A percentile compares a stretch with the other conserved stretches of the same genome.
Evolutionary conservation across 345 rosid species (phyloP).

Genomic region (Hypericum androsaemum): DNA sequence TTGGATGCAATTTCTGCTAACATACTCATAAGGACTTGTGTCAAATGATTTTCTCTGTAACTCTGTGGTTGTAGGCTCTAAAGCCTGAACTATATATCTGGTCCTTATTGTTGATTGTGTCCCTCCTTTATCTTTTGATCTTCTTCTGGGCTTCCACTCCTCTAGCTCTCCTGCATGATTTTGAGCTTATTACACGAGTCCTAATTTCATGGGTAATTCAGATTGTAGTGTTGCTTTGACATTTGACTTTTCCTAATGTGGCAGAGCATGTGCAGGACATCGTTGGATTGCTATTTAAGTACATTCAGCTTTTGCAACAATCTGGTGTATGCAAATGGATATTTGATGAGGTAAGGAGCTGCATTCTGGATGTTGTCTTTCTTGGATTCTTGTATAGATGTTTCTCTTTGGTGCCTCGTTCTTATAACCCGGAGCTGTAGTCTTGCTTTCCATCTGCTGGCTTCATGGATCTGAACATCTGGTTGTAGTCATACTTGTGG

Average conservation of each 20-base stretch:
- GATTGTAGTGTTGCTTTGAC: background rate
- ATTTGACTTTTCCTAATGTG: conserved; percentile 12
- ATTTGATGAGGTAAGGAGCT: conserved; percentile 77
- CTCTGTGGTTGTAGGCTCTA: too few relatives aligned
- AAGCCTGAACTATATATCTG: too few relatives aligned
- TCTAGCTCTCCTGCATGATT: too few relatives aligned
- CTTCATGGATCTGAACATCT: too few relatives aligned
- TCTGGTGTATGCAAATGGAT: conserved; percentile 86
- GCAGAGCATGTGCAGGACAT: conserved; percentile 80
- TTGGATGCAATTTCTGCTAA: background rate
- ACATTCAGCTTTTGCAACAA: conserved; percentile 60
- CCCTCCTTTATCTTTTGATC: too few relatives aligned
- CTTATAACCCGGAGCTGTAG: too few relatives aligned
- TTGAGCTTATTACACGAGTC: background rate
- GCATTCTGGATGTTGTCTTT: background rate
- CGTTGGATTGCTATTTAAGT: conserved; percentile 70
- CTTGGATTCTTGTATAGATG: background rate
- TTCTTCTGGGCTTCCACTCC: too few relatives aligned
- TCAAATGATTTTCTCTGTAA: too few relatives aligned
- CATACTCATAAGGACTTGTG: too few relatives aligned
- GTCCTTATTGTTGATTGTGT: too few relatives aligned
- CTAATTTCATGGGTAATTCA: background rate
- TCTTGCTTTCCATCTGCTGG: too few relatives aligned
- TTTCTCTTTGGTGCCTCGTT: background rate
- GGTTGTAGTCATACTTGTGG: too few relatives aligned